These are phyloP conservation scores for Cardiospermum halicacabum DNA, from an alignment of 345 rosid genomes.

Conservation along the genomic window DNA sequence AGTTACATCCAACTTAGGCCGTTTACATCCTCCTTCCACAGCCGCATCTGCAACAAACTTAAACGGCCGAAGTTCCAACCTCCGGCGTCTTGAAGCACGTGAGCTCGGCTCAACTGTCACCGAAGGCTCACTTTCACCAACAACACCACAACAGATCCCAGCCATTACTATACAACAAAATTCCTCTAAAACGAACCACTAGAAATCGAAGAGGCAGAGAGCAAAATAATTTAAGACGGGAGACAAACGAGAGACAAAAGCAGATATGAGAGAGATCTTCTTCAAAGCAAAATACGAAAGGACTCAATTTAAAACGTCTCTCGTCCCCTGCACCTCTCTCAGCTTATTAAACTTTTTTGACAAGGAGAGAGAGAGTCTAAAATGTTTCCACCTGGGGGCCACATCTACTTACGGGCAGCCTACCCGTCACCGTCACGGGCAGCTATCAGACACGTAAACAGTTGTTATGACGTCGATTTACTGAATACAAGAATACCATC, in stretches of 20 bases:
- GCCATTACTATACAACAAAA: constrained; percentile 40
- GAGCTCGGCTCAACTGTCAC: constrained; percentile 46
- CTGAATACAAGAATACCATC: constrained; percentile 45
- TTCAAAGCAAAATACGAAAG: background rate
- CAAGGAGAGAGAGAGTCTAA: background rate
- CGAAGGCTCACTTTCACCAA: constrained; percentile 57
- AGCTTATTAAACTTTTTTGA: constrained; percentile 5
- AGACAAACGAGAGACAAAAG: constrained; percentile 1
- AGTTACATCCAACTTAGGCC: constrained; percentile 34
- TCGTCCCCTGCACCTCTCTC: too few species aligned
- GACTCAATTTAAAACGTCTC: constrained; percentile 27
- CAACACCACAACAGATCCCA: constrained; percentile 74
- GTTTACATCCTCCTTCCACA: constrained; percentile 43
- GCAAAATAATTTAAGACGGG: background rate
- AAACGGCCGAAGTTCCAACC: constrained; percentile 57
- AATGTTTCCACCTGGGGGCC: constrained; percentile 47
- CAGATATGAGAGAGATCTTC: constrained; percentile 12
- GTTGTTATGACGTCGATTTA: constrained; percentile 63
- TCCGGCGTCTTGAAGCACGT: constrained; percentile 44
- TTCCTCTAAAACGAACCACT: background rate
- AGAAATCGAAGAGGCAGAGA: background rate
- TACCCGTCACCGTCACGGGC: constrained; percentile 76
- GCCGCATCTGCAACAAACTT: constrained; percentile 46
- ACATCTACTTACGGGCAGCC: constrained; percentile 56
- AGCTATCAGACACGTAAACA: constrained; percentile 56